Percentiles rank a stretch among this genome's conserved stretches.
Conservation (phyloP, 352 stramenopile species). For the Globisporangium abappressorium region DNA sequence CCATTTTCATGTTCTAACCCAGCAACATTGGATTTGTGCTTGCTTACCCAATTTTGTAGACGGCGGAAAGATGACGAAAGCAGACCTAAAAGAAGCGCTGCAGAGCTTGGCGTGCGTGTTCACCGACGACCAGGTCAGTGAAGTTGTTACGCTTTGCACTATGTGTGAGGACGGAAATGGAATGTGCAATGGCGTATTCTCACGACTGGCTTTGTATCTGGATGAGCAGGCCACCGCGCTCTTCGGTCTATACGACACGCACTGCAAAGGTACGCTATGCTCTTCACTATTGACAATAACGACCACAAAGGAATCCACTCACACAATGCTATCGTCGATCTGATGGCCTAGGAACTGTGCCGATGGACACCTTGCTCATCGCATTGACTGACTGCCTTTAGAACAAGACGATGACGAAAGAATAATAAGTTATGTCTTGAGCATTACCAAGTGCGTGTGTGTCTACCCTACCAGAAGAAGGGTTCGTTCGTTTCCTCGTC, state of each 20-base stretch:
- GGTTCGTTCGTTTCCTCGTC: background rate
- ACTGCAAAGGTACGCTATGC: conserved; percentile 41
- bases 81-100: conserved; percentile 52
- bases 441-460: background rate
- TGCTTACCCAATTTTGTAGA: conserved; percentile 18
- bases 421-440: conserved; percentile 4
- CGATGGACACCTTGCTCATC: conserved; percentile 37
- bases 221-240: conserved; percentile 37
- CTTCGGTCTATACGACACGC: conserved; percentile 41
- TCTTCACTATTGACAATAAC: background rate
- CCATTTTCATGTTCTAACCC: background rate
- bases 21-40: background rate
- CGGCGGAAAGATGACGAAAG: conserved; percentile 42
- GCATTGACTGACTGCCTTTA: conserved; percentile 21
- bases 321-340: background rate
- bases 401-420: background rate
- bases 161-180: background rate
- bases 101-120: conserved; percentile 48
- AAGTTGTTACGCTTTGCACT: background rate
- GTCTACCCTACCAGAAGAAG: background rate
- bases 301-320: conserved; percentile 2
- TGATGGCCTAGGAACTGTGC: conserved; percentile 25
- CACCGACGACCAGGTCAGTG: conserved; percentile 51
- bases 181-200: background rate
- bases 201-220: background rate